Evolutionary conservation across 2,329 filamentous ascomycete genomes (phyloP).

Genomic region (Calonectria hawksworthii): DNA sequence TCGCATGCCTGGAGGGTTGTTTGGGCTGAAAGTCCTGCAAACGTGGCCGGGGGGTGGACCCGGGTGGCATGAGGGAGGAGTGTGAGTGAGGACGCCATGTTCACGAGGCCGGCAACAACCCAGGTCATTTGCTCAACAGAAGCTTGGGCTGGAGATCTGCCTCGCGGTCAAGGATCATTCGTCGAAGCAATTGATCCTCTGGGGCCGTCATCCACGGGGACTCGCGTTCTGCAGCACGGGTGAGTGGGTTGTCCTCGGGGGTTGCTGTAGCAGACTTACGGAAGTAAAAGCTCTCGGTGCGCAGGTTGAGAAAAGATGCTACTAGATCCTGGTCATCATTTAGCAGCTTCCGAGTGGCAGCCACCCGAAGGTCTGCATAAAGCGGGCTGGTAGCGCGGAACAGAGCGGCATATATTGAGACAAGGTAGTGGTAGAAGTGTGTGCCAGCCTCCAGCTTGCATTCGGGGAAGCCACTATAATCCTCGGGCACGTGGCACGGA

Average conservation of each 20-base stretch:
- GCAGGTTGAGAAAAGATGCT: constrained; percentile 44
- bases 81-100: constrained; percentile 19
- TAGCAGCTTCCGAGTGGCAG: constrained; percentile 40
- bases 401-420: constrained; percentile 46
- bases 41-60: constrained; percentile 30
- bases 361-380: constrained; percentile 44
- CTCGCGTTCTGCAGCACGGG: constrained; percentile 40
- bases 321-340: constrained; percentile 42
- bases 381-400: constrained; percentile 47
- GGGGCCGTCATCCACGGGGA: constrained; percentile 45
- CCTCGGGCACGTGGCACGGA: constrained; percentile 46
- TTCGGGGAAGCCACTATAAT: constrained; percentile 47
- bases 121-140: constrained; percentile 20
- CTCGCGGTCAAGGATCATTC: constrained; percentile 47
- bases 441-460: constrained; percentile 46
- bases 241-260: constrained; percentile 21
- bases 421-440: constrained; percentile 47
- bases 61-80: constrained; percentile 24
- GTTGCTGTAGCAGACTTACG: constrained; percentile 32
- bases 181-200: constrained; percentile 44
- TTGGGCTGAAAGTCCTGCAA: constrained; percentile 31
- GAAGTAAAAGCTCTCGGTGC: constrained; percentile 48
- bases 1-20: constrained; percentile 25
- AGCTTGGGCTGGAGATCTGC: constrained; percentile 40
- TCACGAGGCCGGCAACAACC: constrained; percentile 6